Base-by-base conservation (phyloP, 257 asterid species). In the Solanum boliviense region DNA sequence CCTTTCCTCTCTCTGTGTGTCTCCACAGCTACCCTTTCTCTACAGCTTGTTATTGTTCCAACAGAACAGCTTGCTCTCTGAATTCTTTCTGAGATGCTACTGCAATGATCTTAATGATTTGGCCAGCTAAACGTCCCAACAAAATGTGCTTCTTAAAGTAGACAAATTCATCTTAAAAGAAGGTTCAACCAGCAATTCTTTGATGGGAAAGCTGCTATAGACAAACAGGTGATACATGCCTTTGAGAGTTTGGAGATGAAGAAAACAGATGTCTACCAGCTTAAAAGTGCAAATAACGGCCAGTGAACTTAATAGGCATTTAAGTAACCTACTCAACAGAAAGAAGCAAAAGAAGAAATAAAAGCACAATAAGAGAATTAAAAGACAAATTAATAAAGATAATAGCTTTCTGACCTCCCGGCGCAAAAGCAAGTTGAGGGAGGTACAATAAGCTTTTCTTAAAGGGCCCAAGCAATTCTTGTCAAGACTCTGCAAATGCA, bases 371-470 rank as follows among this genome's bases (percentile, higher is more conserved):
- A 56, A 46, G 87, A 39, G 8, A 74, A 85, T 78, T 35, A 70
- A 83, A 88, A 89, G 84, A 85, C 74, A 88, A 56, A 88, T 86
- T 86, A 81, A 56, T 48, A 90, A 86, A 87, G 84, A 86, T 35
- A 88, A 86, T 9, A 44, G 86, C 85, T 85, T 83, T 85, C 98
- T 90, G 84, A 97, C 99, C 99, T 96, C 99, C 36, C 97, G 95
- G 52, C 98, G 95, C 86, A 97, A 89, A 89, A 97, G 99, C 89
- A 94, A 91, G 91, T 97, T 97, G 89, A 96, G 91, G 83, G 99
- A 97, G 95, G 94, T 93, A 93, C 98, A 97, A 89, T 97, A 97
- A 83, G 98, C 99, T 95, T 94, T 97, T 93, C 99, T 91, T 84
- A 97, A 91, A 87, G 98, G 91, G 84, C 92, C 94, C 92, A 96